Evolutionary conservation across 495 filamentous ascomycete species (phyloP), one percentile per base, ranked within the genome.

Genomic region (Tuber aestivum): DNA sequence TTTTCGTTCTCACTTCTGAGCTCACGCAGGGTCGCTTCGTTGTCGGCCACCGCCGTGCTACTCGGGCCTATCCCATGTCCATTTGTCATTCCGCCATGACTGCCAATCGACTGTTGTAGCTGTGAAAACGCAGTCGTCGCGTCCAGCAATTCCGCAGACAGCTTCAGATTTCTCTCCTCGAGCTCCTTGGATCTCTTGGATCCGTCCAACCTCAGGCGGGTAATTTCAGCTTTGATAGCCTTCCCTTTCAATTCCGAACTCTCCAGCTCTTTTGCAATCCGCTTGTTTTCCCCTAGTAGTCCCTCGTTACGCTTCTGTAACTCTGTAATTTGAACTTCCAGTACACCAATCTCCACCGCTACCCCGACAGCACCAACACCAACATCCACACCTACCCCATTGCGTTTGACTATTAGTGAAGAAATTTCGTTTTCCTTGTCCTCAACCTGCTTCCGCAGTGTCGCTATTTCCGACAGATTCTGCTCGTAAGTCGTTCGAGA

Each of bases 401-500:
- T 71, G n/a, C 77, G 77, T 48, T 70, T 61, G 48, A 76, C 56
- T 68, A 80, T 80, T 21, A 76, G 45, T 41, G 78, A 71, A 32
- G 77, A 77, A 21, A 76, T 72, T 32, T 72, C 44, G 16, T 45
- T 68, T 61, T 81, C 72, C 65, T 81, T 78, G 56, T 81, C 80
- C 4, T 72, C 71, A 21, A 81, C 50, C 32, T 81, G 72, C 20
- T 69, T 40, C n/a, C 76, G 79, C 45, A 82, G 70, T 3, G 41
- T 10, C 27, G 56, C 41, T 41, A 82, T 41, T 50, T 82, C 75
- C 12, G 76, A 3, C 20, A 74, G 76, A 0, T 75, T 45, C 9
- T 72, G 61, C 12, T 82, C 80, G 50, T 82, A 72, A n/a, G 41
- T 41, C 41, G 73, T 74, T 21, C 79, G 80, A 23, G 80, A 80